A percentile compares a stretch with the other conserved stretches of the same genome.
These are phyloP conservation scores for Thelonectria olida DNA, from an alignment of 2,329 filamentous ascomycete genomes.

Conservation along the genomic window DNA sequence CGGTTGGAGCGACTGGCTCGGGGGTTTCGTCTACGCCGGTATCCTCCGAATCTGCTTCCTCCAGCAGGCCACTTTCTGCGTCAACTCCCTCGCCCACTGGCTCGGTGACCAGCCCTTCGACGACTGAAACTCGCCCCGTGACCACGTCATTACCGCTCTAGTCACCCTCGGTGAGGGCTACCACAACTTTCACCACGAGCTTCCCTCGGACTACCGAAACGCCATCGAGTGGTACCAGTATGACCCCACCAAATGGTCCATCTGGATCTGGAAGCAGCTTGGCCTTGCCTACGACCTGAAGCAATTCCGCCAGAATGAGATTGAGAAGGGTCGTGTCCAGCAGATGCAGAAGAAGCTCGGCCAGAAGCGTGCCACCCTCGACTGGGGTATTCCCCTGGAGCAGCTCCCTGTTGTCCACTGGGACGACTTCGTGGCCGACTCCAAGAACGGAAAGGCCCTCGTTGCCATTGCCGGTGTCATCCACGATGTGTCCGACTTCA, in stretches of 20 bases:
- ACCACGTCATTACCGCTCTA: slow-evolving; percentile 86
- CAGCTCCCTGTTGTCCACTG: no score
- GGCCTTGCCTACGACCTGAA: slow-evolving; percentile 88
- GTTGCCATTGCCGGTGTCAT: slow-evolving; percentile 84
- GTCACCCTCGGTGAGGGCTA: slow-evolving; percentile 89
- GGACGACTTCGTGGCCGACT: slow-evolving; percentile 83
- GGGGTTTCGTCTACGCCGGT: slow-evolving; percentile 87
- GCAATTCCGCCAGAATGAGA: slow-evolving; percentile 91
- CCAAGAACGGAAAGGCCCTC: slow-evolving; percentile 79
- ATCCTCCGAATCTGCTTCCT: no score
- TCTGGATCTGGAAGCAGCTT: slow-evolving; percentile 84
- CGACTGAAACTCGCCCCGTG: slow-evolving; percentile 89
- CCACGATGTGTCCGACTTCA: slow-evolving; percentile 84
- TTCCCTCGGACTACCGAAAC: slow-evolving; percentile 92
- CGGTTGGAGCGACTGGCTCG: slow-evolving; percentile 81
- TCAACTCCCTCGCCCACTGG: no score
- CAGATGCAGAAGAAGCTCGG: no score
- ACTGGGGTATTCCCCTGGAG: no score
- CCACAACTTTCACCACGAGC: slow-evolving; percentile 97
- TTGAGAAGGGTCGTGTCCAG: no score
- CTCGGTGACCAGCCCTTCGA: no score
- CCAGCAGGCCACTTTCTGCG: no score
- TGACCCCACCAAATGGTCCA: slow-evolving; percentile 90
- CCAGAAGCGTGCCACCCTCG: no score
- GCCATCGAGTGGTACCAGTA: slow-evolving; percentile 92